phyloP scores from a whole-genome alignment of 495 filamentous ascomycete genomes.

The Daldinia decipiens region DNA sequence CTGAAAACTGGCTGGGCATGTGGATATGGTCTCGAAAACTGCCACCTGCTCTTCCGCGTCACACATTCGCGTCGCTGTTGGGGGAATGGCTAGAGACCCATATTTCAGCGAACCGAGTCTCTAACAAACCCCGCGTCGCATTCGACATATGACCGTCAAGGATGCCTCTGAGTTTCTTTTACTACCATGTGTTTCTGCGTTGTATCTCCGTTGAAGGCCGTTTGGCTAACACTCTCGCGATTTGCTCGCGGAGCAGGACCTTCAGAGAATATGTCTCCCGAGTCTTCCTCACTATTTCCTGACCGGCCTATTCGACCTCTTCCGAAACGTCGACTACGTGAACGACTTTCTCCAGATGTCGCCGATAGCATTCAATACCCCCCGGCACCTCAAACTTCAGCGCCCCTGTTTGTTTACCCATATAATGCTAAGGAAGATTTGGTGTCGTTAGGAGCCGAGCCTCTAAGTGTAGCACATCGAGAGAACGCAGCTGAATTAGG shows the following conservation, averaged over 20 bases:
- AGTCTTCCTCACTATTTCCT: conserved; percentile 81
- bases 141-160: conserved; percentile 4
- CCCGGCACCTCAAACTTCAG: conserved; percentile 69
- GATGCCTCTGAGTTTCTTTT: conserved; percentile 11
- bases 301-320: conserved; percentile 93
- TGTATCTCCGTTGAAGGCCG: conserved; percentile 18
- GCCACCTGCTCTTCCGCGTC: not conserved
- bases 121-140: conserved; percentile 16
- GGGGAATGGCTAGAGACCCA: conserved; percentile 7
- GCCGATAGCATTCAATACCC: conserved; percentile 86
- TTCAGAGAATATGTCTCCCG: conserved; percentile 66
- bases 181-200: conserved; percentile 30
- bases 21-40: conserved; percentile 14
- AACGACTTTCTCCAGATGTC: conserved; percentile 83
- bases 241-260: conserved; percentile 31
- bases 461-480: conserved; percentile 34
- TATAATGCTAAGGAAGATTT: conserved; percentile 61
- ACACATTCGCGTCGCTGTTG: not conserved
- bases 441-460: conserved; percentile 36
- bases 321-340: conserved; percentile 85
- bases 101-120: not conserved
- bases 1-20: not conserved
- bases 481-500: conserved; percentile 49
- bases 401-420: conserved; percentile 80
- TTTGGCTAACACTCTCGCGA: conserved; percentile 50